Evolutionary conservation across 805 yeast genomes (phyloP).

Genomic region (Clavispora santaluciae): DNA sequence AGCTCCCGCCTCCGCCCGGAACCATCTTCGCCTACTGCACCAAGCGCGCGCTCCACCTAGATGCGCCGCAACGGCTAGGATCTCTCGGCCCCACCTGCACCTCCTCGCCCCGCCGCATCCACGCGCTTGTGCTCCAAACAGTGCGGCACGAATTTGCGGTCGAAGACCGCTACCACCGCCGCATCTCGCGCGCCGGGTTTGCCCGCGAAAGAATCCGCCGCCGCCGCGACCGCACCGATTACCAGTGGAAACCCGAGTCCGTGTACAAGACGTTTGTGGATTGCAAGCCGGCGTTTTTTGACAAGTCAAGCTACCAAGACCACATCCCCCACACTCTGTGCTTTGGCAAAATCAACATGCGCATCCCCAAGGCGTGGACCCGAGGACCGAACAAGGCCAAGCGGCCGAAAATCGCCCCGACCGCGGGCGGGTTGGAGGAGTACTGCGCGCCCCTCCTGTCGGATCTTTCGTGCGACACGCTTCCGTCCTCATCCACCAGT

Average conservation of each 20-base stretch:
- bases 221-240: slow-evolving; percentile 12
- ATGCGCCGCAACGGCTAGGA: background rate
- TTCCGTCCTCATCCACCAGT: slow-evolving; percentile 5
- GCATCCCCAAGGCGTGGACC: slow-evolving; percentile 35
- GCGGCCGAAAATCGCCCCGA: background rate
- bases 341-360: slow-evolving; percentile 38
- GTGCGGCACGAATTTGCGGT: slow-evolving; percentile 11
- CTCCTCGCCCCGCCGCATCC: background rate
- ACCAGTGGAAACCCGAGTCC: slow-evolving; percentile 18
- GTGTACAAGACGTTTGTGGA: slow-evolving; percentile 15
- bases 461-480: background rate
- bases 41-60: background rate
- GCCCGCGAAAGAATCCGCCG: slow-evolving; percentile 4
- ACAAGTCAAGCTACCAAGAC: slow-evolving; percentile 25
- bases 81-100: background rate
- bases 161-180: slow-evolving; percentile 9
- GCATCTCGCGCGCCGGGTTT: background rate
- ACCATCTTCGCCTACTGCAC: slow-evolving; percentile 1
- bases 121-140: slow-evolving; percentile 1
- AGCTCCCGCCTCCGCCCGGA: slow-evolving; percentile 1
- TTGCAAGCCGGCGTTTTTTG: slow-evolving; percentile 22
- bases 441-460: background rate
- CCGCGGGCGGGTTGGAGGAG: background rate
- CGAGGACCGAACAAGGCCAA: slow-evolving; percentile 20
- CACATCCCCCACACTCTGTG: slow-evolving; percentile 28